These are phyloP conservation scores for Nemania diffusa DNA, from an alignment of 2,329 filamentous ascomycete genomes.

Conservation along the genomic window DNA sequence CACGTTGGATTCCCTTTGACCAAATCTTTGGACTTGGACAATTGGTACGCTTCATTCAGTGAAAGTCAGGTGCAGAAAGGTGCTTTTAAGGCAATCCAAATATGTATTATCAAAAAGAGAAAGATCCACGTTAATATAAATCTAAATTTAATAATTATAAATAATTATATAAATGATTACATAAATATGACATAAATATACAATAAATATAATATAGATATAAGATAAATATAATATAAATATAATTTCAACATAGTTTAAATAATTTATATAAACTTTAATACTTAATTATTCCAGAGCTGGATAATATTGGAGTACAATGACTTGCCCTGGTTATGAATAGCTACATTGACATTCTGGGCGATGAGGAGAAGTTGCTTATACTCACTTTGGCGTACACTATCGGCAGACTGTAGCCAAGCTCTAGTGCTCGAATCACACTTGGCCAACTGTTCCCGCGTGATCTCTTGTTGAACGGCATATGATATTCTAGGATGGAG, in stretches of 20 bases:
- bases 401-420: too few relatives aligned
- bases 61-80: conserved; percentile 27
- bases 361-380: conserved; percentile 13
- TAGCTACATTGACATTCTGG: conserved; percentile 28
- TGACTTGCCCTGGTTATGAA: background rate
- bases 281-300: conserved; percentile 22
- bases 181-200: too few relatives aligned
- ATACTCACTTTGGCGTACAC: too few relatives aligned
- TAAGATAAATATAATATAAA: too few relatives aligned
- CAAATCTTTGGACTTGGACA: too few relatives aligned
- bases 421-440: too few relatives aligned
- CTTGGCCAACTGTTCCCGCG: conserved; percentile 38
- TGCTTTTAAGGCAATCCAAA: conserved; percentile 19
- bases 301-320: conserved; percentile 22
- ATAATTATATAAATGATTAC: too few relatives aligned
- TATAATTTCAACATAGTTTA: too few relatives aligned
- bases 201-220: too few relatives aligned
- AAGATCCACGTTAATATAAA: background rate
- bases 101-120: conserved; percentile 12
- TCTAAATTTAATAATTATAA: too few relatives aligned
- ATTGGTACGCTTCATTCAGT: background rate
- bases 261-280: too few relatives aligned
- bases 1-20: background rate
- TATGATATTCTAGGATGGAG: background rate
- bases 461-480: conserved; percentile 26